Evolutionary conservation across 192 early-diverging fungal genomes (phyloP).

Genomic region (Phycomyces blakesleeanus): DNA sequence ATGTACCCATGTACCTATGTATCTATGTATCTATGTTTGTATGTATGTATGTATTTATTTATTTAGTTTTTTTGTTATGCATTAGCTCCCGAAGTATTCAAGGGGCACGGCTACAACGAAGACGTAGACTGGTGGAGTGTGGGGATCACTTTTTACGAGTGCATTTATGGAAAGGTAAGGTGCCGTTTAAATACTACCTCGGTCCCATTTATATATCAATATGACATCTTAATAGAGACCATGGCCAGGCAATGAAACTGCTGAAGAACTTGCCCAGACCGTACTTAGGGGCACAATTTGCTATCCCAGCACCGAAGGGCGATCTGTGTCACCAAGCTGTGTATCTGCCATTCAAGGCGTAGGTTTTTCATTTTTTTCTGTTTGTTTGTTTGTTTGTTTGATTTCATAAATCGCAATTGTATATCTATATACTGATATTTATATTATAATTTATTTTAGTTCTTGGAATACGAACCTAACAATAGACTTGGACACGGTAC

Average conservation of each 20-base stretch:
- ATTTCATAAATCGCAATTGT: too few relatives aligned
- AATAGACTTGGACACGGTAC: constrained; percentile 48
- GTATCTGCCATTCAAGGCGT: constrained; percentile 72
- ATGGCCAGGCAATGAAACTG: neutral
- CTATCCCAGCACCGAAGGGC: neutral
- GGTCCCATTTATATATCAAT: neutral
- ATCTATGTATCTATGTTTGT: constrained; percentile 77
- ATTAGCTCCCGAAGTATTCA: constrained; percentile 69
- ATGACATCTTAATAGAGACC: constrained; percentile 1
- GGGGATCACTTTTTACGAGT: constrained; percentile 91
- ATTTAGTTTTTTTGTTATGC: neutral
- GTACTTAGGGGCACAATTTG: neutral
- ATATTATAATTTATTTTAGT: constrained; percentile 43
- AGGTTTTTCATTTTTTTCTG: constrained; percentile 20
- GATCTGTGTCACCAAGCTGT: neutral
- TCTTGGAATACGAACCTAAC: constrained; percentile 47
- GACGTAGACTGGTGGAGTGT: constrained; percentile 96
- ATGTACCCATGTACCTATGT: neutral
- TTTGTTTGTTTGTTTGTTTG: neutral
- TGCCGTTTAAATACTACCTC: neutral
- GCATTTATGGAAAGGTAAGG: constrained; percentile 67
- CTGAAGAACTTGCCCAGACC: neutral
- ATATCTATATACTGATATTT: too few relatives aligned
- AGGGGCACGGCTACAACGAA: constrained; percentile 70
- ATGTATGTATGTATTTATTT: neutral